phyloP scores from a whole-genome alignment of 768 basidiomycete genomes.

The Amanita thiersii region DNA sequence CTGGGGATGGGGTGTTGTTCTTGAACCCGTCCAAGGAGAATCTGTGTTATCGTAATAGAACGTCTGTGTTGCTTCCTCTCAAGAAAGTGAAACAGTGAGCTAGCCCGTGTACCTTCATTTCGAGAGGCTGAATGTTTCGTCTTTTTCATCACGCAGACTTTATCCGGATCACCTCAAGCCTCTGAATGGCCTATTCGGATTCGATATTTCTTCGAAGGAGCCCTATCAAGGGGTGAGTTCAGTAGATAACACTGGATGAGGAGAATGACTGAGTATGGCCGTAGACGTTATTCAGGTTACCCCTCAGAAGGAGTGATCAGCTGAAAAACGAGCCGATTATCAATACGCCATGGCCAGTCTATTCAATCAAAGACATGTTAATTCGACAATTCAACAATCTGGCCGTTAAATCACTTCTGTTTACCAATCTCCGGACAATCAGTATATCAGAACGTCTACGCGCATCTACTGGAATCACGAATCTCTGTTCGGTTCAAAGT shows the following conservation, averaged over 20 bases:
- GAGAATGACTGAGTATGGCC: no score
- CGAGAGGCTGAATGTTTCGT: background rate
- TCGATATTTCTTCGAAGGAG: slow-evolving; percentile 17
- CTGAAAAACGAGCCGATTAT: slow-evolving; percentile 16
- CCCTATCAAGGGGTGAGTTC: slow-evolving; percentile 32
- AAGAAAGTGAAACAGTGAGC: slow-evolving; percentile 25
- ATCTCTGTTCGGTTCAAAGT: slow-evolving; percentile 19
- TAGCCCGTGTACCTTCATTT: background rate
- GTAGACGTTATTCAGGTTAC: slow-evolving; percentile 41
- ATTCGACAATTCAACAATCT: slow-evolving; percentile 20
- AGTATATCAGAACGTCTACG: slow-evolving; percentile 17
- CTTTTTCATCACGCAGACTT: slow-evolving; percentile 17
- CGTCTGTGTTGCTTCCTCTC: slow-evolving; percentile 24
- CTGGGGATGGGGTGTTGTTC: slow-evolving; percentile 24
- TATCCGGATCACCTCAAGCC: slow-evolving; percentile 33
- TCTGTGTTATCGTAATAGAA: slow-evolving; percentile 26
- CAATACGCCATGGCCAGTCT: slow-evolving; percentile 15
- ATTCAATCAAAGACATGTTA: slow-evolving; percentile 17
- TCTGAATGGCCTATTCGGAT: slow-evolving; percentile 32
- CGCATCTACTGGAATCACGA: background rate
- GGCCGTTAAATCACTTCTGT: slow-evolving; percentile 31
- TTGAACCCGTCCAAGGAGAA: slow-evolving; percentile 37
- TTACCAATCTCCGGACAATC: slow-evolving; percentile 28
- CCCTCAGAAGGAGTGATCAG: slow-evolving; percentile 26
- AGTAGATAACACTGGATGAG: no score